Evolutionary conservation across 2,329 filamentous ascomycete genomes (phyloP), one percentile per base, ranked within the genome.

Genomic region (Hymenoscyphus infarciens): DNA sequence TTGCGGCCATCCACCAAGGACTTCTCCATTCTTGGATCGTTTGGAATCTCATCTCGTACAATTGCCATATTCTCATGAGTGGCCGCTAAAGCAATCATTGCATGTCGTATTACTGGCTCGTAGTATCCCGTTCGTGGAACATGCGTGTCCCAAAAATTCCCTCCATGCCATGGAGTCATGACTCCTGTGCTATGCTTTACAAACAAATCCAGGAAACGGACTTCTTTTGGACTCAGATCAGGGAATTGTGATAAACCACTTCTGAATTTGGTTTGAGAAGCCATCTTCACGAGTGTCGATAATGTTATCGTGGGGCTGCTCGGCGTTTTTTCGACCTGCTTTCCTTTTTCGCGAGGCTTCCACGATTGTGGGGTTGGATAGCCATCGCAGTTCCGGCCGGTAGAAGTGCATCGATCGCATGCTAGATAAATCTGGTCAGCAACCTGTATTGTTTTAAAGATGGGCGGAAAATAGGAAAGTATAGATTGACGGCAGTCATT

Each of bases 31-130:
- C 61, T 54, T 42, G 61, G 52, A 38, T 64, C 60, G 31, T 59
- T 53, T 2, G 61, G 60, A 5, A 38, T 19, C 3, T n/a, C 56
- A 15, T 60, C 59, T 27, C 56, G 39, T 27, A 60, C 39, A 5
- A 60, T 25, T 31, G 61, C 57, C 16, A 66, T 38, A 10, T 57
- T 55, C 42, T 67, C 62, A 59, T 83, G 80, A 1, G 81, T 70
- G n/a, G 77, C 76, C 62, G 80, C 80, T 11, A 84, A 75, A 53
- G 81, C 80, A 4, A 82, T 75, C 8, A 82, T 74, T 15, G 81
- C 79, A 66, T 83, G 82, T 2, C 77, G 77, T 25, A 83, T 77
- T 5, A 78, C 76, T 0, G 80, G 78, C 57, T 83, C 77, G 0
- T 74, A 72, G 27, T 78, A 72, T 29, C 78, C 78, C 38, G 81